A percentile compares a stretch with the other conserved stretches of the same genome.
Conservation (phyloP, 495 filamentous ascomycete species). For the Podospora fimiseda region DNA sequence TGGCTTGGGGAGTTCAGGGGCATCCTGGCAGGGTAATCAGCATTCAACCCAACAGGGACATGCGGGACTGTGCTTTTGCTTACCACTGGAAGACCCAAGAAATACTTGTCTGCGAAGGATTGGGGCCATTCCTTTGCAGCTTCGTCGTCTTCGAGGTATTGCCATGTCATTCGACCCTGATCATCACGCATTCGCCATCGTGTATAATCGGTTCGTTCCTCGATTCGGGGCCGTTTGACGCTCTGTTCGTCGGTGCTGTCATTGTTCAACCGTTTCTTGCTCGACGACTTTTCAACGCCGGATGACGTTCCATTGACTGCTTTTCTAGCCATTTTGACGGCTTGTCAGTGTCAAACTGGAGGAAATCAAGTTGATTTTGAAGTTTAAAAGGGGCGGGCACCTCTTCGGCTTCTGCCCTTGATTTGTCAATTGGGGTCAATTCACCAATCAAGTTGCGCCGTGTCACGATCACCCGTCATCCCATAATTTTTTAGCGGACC, state of each 20-base stretch:
- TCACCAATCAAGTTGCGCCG: neutral
- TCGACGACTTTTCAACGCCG: constrained; percentile 16
- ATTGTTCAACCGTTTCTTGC: constrained; percentile 30
- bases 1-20: constrained; percentile 63
- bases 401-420: neutral
- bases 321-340: constrained; percentile 20
- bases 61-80: constrained; percentile 7
- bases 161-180: constrained; percentile 82
- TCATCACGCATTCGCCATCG: constrained; percentile 85
- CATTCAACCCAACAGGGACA: neutral
- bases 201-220: constrained; percentile 60
- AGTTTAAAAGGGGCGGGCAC: neutral
- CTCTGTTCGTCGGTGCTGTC: constrained; percentile 18
- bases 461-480: neutral
- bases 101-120: constrained; percentile 74
- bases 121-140: constrained; percentile 76
- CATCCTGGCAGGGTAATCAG: constrained; percentile 41
- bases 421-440: neutral
- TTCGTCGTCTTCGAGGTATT: constrained; percentile 77
- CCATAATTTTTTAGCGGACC: neutral
- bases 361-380: neutral
- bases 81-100: constrained; percentile 58
- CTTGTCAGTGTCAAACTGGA: neutral
- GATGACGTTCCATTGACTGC: constrained; percentile 6
- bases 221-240: constrained; percentile 33